These are phyloP conservation scores for Lecanoromycetidae sp. DNA, from an alignment of 2,329 filamentous ascomycete genomes.

Conservation along the genomic window DNA sequence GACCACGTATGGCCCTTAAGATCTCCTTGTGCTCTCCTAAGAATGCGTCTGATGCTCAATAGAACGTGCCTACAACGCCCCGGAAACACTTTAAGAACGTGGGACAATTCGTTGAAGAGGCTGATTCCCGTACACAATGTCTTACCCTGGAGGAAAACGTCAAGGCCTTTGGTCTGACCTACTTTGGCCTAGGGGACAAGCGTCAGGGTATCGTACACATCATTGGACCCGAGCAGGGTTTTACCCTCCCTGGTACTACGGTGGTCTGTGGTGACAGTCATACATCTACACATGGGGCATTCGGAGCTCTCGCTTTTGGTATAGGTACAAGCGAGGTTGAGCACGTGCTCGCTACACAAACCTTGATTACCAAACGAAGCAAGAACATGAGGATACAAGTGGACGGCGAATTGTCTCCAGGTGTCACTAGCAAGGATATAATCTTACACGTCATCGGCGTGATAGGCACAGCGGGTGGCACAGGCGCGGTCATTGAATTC, in stretches of 20 bases:
- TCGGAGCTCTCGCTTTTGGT: conserved; percentile 86
- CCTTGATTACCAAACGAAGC: conserved; percentile 82
- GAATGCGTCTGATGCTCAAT: conserved; percentile 16
- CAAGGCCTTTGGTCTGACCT: conserved; percentile 89
- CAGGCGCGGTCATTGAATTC: conserved; percentile 90
- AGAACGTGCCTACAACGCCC: conserved; percentile 90
- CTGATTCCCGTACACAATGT: conserved; percentile 86
- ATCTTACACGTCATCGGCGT: conserved; percentile 84
- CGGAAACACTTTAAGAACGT: conserved; percentile 91
- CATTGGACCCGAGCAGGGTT: conserved; percentile 95
- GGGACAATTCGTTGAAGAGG: conserved; percentile 84
- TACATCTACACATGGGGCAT: conserved; percentile 94
- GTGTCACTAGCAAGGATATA: conserved; percentile 93
- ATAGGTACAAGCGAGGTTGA: conserved; percentile 98
- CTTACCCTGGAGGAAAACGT: conserved; percentile 95
- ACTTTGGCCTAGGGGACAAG: conserved; percentile 93
- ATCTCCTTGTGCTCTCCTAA: not conserved
- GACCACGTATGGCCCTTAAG: conserved; percentile 62
- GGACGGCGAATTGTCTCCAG: conserved; percentile 76
- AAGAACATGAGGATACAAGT: conserved; percentile 99
- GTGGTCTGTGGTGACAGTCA: conserved; percentile 97
- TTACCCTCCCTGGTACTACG: conserved; percentile 92
- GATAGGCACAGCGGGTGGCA: conserved; percentile 92
- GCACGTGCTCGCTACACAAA: conserved; percentile 94
- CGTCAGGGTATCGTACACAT: conserved; percentile 97